Percentiles rank a stretch among this genome's conserved stretches.
phyloP scores from a whole-genome alignment of 1,139 yeast species.

The Kodamaea sp. region DNA sequence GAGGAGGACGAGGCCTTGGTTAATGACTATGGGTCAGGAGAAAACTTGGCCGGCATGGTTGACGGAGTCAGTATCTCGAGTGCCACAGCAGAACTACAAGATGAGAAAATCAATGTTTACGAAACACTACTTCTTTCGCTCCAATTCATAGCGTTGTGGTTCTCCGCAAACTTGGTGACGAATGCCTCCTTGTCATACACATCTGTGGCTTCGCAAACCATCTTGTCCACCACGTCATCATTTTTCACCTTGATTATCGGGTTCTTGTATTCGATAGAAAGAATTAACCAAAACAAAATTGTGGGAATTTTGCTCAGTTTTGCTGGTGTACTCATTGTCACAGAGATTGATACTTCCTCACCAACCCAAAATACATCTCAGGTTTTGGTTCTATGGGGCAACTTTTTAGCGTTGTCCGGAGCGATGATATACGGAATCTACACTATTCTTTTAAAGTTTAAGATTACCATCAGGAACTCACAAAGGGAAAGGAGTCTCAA shows the following conservation, averaged over 20 bases:
- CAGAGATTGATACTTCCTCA: slow-evolving; percentile 55
- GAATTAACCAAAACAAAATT: slow-evolving; percentile 62
- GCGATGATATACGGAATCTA: slow-evolving; percentile 91
- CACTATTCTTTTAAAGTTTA: slow-evolving; percentile 77
- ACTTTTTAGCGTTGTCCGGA: slow-evolving; percentile 74
- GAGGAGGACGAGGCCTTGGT: slow-evolving; percentile 11
- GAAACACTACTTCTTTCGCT: slow-evolving; percentile 66
- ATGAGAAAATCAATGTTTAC: slow-evolving; percentile 29
- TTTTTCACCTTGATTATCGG: slow-evolving; percentile 92
- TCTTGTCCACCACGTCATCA: slow-evolving; percentile 85
- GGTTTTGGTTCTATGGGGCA: slow-evolving; percentile 65
- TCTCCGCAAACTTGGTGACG: slow-evolving; percentile 81
- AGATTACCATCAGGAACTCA: slow-evolving; percentile 46
- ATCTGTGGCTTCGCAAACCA: slow-evolving; percentile 91
- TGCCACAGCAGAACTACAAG: slow-evolving; percentile 9
- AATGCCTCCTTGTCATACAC: slow-evolving; percentile 87
- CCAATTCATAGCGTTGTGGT: slow-evolving; percentile 88
- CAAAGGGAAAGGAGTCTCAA: slow-evolving; percentile 73
- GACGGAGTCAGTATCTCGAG: slow-evolving; percentile 8
- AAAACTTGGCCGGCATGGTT: slow-evolving; percentile 18
- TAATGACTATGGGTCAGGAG: slow-evolving; percentile 24
- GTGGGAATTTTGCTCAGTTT: slow-evolving; percentile 71
- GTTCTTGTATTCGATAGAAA: slow-evolving; percentile 67
- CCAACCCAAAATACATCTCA: slow-evolving; percentile 29
- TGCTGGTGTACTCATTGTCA: slow-evolving; percentile 76